Evolutionary conservation across 2,329 filamentous ascomycete species (phyloP).

Genomic region (Talaromyces marneffei): DNA sequence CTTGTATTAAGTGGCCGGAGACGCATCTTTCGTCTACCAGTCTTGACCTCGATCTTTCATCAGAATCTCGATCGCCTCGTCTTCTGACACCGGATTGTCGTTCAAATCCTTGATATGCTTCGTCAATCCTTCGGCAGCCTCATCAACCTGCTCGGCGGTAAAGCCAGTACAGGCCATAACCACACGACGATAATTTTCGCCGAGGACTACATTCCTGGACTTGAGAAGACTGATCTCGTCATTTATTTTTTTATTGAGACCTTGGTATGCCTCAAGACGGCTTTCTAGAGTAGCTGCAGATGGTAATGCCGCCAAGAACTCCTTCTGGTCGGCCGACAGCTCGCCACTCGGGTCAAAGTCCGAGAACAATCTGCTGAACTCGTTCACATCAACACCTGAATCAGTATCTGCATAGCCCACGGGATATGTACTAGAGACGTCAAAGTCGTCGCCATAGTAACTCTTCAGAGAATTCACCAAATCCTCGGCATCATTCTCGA

Average conservation of each 20-base stretch:
- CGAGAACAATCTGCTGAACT: slow-evolving; percentile 34
- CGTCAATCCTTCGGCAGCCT: slow-evolving; percentile 69
- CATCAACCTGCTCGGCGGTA: slow-evolving; percentile 71
- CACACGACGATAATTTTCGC: slow-evolving; percentile 80
- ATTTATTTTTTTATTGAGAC: slow-evolving; percentile 61
- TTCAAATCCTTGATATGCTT: slow-evolving; percentile 74
- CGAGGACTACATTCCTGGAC: slow-evolving; percentile 73
- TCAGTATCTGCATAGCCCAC: slow-evolving; percentile 47
- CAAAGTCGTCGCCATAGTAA: slow-evolving; percentile 42
- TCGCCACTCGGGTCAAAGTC: slow-evolving; percentile 38
- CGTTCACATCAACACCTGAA: slow-evolving; percentile 31
- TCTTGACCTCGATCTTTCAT: slow-evolving; percentile 43
- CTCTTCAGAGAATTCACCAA: slow-evolving; percentile 54
- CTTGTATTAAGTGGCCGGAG: neutral
- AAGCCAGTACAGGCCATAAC: slow-evolving; percentile 82
- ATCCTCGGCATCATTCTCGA: slow-evolving; percentile 66
- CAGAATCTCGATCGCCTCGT: slow-evolving; percentile 41
- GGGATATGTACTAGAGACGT: slow-evolving; percentile 40
- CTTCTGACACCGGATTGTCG: slow-evolving; percentile 50
- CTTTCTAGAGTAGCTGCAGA: slow-evolving; percentile 58
- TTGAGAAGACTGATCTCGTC: slow-evolving; percentile 66
- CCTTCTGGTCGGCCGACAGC: slow-evolving; percentile 36
- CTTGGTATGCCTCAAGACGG: slow-evolving; percentile 63
- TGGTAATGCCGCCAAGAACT: slow-evolving; percentile 51
- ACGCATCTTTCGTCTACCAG: slow-evolving; percentile 27